Percentiles rank a stretch among this genome's conserved stretches.
Conservation (phyloP, 805 yeast species). For the Schizosaccharomyces cryophilus region DNA sequence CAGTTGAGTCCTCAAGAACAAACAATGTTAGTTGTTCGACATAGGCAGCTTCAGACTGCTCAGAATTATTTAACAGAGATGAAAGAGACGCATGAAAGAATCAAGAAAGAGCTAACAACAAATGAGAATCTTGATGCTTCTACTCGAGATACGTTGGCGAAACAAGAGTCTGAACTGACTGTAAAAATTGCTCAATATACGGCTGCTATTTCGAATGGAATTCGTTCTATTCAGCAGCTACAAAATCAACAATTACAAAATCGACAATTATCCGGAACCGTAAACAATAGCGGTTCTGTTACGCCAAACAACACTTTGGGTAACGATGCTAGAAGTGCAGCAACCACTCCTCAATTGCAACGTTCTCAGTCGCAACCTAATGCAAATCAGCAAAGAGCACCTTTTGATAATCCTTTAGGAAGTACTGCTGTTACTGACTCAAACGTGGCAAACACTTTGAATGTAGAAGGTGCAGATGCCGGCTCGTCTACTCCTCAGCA, state of each 20-base stretch:
- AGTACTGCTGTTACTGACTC: neutral
- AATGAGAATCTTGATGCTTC: neutral
- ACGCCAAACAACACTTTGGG: neutral
- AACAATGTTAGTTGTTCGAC: neutral
- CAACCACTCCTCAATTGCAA: neutral
- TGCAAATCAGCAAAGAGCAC: neutral
- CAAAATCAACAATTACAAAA: neutral
- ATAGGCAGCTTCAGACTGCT: constrained; percentile 1
- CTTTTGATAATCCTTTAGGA: neutral
- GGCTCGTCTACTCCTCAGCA: neutral
- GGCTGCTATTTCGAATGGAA: neutral
- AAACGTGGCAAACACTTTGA: neutral
- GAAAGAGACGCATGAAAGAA: neutral
- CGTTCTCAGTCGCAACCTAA: neutral
- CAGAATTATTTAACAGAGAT: neutral
- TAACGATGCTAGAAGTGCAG: neutral
- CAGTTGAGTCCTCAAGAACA: neutral
- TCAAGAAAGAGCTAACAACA: neutral
- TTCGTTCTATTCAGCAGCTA: neutral
- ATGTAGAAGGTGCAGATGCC: neutral
- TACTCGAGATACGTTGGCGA: neutral
- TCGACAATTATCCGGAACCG: neutral
- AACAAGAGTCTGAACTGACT: neutral
- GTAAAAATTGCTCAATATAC: neutral
- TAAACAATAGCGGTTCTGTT: neutral